A percentile compares a stretch with the other conserved stretches of the same genome.
These are phyloP conservation scores for Penicillium cataractarum DNA, from an alignment of 495 filamentous ascomycete genomes.

Conservation along the genomic window DNA sequence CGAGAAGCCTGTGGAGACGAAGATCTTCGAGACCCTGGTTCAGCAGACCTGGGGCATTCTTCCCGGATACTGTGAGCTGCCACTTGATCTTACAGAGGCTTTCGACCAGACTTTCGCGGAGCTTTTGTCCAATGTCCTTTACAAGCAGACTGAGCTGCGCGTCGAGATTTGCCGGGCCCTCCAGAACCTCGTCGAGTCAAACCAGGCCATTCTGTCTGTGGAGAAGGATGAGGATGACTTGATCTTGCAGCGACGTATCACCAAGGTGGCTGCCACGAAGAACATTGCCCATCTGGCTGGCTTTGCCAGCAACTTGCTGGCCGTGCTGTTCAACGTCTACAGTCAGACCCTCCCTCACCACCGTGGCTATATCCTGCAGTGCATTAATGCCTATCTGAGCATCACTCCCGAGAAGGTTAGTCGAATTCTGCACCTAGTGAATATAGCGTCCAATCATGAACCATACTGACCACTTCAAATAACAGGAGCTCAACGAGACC, in stretches of 20 bases:
- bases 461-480: background rate
- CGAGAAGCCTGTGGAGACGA: slow-evolving; percentile 89
- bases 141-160: slow-evolving; percentile 86
- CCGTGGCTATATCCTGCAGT: slow-evolving; percentile 84
- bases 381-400: slow-evolving; percentile 91
- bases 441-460: background rate
- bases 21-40: slow-evolving; percentile 95
- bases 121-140: slow-evolving; percentile 85
- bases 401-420: slow-evolving; percentile 71
- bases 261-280: slow-evolving; percentile 70
- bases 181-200: slow-evolving; percentile 86
- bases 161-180: slow-evolving; percentile 84
- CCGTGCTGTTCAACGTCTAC: slow-evolving; percentile 97
- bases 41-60: slow-evolving; percentile 93
- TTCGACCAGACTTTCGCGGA: slow-evolving; percentile 94
- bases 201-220: slow-evolving; percentile 70
- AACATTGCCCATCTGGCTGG: slow-evolving; percentile 77
- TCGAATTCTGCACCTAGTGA: background rate
- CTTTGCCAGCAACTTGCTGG: slow-evolving; percentile 84
- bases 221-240: slow-evolving; percentile 67
- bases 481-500: slow-evolving; percentile 78
- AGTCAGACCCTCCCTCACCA: slow-evolving; percentile 92
- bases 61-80: slow-evolving; percentile 93
- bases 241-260: slow-evolving; percentile 70
- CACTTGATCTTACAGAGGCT: slow-evolving; percentile 72